These are phyloP conservation scores for Zymoseptoria tritici DNA, from an alignment of 2,329 filamentous ascomycete species.

Conservation along the genomic window DNA sequence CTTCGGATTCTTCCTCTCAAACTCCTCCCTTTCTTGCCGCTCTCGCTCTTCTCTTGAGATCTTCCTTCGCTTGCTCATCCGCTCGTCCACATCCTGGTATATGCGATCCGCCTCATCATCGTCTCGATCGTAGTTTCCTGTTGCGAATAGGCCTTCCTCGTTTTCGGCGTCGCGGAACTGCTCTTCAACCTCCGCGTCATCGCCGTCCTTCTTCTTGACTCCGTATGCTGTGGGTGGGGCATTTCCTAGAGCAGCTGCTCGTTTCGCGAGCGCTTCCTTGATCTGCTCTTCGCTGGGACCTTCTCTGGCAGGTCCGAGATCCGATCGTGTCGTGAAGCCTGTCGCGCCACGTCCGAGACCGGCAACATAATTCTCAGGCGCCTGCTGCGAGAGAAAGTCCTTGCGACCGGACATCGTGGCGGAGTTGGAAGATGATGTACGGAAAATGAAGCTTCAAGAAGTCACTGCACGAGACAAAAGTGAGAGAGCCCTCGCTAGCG, in stretches of 20 bases:
- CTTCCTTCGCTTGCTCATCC: conserved; percentile 86
- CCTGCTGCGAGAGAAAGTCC: conserved; percentile 81
- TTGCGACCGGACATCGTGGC: conserved; percentile 55
- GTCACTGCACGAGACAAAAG: background rate
- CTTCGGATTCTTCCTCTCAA: conserved; percentile 95
- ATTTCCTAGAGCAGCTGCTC: conserved; percentile 72
- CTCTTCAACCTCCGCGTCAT: conserved; percentile 67
- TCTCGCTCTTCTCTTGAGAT: conserved; percentile 91
- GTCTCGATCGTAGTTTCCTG: conserved; percentile 91
- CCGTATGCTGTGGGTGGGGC: conserved; percentile 69
- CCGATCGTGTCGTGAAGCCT: conserved; percentile 93
- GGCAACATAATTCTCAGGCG: conserved; percentile 63
- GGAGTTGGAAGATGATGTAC: background rate
- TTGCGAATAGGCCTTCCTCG: conserved; percentile 89
- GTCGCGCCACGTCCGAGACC: conserved; percentile 96
- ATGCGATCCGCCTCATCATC: conserved; percentile 97
- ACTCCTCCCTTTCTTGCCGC: conserved; percentile 81
- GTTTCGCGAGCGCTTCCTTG: conserved; percentile 91
- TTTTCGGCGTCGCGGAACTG: conserved; percentile 95
- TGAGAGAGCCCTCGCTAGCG: background rate
- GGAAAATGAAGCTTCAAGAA: background rate
- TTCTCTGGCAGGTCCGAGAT: conserved; percentile 89
- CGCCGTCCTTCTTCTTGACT: conserved; percentile 59
- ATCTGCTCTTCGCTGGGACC: conserved; percentile 97
- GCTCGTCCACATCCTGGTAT: conserved; percentile 92